Percentiles rank a stretch among this genome's conserved stretches.
Conservation (phyloP, 495 filamentous ascomycete genomes). For the Talaromyces ruber region DNA sequence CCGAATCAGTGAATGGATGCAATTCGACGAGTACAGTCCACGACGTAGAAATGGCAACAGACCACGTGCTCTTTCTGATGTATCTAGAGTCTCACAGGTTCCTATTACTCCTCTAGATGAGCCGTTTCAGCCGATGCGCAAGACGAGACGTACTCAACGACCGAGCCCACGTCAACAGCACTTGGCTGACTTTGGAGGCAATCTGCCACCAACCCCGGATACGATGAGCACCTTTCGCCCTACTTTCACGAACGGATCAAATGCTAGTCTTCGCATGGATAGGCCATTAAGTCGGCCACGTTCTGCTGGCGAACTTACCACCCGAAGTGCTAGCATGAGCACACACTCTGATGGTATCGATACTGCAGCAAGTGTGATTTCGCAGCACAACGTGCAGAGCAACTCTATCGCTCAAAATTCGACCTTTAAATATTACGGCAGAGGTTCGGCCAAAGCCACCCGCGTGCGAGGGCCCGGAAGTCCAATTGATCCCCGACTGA, state of each 20-base stretch:
- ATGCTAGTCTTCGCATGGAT: conserved; percentile 22
- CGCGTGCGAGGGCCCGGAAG: conserved; percentile 18
- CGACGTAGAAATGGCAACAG: neutral
- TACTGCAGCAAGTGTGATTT: conserved; percentile 23
- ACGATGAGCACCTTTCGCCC: conserved; percentile 36
- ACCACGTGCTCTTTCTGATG: conserved; percentile 4
- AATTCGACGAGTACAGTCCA: conserved; percentile 3
- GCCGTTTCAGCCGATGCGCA: neutral
- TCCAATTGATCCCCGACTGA: conserved; percentile 16
- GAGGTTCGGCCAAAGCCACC: conserved; percentile 19
- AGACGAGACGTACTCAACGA: neutral
- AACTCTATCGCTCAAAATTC: conserved; percentile 24
- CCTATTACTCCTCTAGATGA: neutral
- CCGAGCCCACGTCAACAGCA: neutral
- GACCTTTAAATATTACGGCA: conserved; percentile 14
- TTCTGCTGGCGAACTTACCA: conserved; percentile 26
- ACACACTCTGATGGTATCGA: conserved; percentile 20
- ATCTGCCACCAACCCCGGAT: conserved; percentile 35
- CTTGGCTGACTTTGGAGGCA: conserved; percentile 23
- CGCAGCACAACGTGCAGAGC: conserved; percentile 11
- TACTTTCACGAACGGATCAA: conserved; percentile 23
- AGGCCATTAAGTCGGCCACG: conserved; percentile 24
- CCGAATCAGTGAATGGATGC: conserved; percentile 25
- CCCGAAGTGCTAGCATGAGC: conserved; percentile 22
- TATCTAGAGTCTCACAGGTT: conserved; percentile 3